A percentile compares a stretch with the other conserved stretches of the same genome.
Evolutionary conservation across 345 rosid genomes (phyloP).

Genomic region (Eucalyptus curtisii): DNA sequence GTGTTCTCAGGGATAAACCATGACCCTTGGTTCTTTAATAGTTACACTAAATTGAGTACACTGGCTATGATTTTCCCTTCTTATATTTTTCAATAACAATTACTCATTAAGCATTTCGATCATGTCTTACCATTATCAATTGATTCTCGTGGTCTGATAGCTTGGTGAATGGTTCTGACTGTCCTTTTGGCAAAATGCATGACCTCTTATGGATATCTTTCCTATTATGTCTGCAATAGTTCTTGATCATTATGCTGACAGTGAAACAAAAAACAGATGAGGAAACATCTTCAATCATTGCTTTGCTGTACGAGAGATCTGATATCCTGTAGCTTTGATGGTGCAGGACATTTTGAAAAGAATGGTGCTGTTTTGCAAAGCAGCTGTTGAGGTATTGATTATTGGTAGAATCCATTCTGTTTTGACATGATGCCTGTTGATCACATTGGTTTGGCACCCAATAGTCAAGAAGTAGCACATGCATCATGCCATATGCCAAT

Average conservation of each 20-base stretch:
- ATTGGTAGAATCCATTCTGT: background rate
- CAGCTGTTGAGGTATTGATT: constrained; percentile 76
- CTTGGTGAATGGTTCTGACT: background rate
- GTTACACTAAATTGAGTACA: background rate
- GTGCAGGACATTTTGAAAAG: constrained; percentile 85
- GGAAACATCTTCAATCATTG: background rate
- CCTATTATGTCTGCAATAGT: background rate
- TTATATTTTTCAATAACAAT: background rate
- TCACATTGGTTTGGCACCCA: background rate
- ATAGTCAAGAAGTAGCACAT: background rate
- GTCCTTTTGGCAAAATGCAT: background rate
- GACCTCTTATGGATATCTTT: background rate
- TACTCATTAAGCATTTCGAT: background rate
- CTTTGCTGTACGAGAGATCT: background rate
- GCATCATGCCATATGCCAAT: background rate
- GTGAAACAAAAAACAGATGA: background rate
- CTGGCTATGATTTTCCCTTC: background rate
- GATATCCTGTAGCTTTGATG: background rate
- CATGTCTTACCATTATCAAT: background rate
- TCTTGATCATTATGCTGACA: background rate
- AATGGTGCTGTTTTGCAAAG: constrained; percentile 86
- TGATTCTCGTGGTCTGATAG: background rate
- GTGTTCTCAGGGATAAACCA: background rate
- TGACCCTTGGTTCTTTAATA: background rate
- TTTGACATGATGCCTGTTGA: background rate